These are phyloP conservation scores for Akanthomyces muscarius DNA, from an alignment of 2,329 filamentous ascomycete species.

Conservation along the genomic window DNA sequence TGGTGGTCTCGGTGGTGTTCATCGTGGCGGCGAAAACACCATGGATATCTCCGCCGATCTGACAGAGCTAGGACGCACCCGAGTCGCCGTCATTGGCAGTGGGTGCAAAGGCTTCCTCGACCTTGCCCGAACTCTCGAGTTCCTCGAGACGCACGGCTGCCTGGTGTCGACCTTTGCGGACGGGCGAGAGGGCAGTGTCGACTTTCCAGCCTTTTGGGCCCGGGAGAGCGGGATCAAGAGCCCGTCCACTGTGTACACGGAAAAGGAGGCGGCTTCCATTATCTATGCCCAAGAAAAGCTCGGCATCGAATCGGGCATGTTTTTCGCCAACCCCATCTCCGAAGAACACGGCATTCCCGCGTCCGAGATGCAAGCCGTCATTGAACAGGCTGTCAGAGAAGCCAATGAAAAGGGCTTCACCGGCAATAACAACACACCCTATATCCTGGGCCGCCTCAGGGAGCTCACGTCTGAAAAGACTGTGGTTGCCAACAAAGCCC, in stretches of 20 bases:
- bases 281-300: constrained; percentile 73
- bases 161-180: constrained; percentile 87
- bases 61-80: constrained; percentile 85
- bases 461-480: constrained; percentile 70
- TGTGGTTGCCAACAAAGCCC: constrained; percentile 67
- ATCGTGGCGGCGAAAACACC: constrained; percentile 77
- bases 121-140: constrained; percentile 82
- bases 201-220: constrained; percentile 92
- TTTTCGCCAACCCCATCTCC: constrained; percentile 88
- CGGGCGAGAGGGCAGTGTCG: constrained; percentile 65
- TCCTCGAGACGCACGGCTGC: constrained; percentile 67
- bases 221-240: constrained; percentile 80
- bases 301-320: constrained; percentile 70
- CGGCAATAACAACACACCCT: constrained; percentile 80
- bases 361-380: constrained; percentile 64
- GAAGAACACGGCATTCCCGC: constrained; percentile 65
- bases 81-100: constrained; percentile 81
- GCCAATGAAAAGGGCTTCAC: constrained; percentile 60
- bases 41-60: constrained; percentile 96
- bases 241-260: constrained; percentile 68
- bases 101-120: constrained; percentile 97
- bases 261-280: constrained; percentile 83
- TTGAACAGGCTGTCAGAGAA: constrained; percentile 63
- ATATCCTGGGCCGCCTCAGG: constrained; percentile 72
- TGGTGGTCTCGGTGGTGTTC: constrained; percentile 89